A percentile compares a stretch with the other conserved stretches of the same genome.
These are phyloP conservation scores for Salicornia ramosissima DNA, from an alignment of 148 eudicot species.

Conservation along the genomic window DNA sequence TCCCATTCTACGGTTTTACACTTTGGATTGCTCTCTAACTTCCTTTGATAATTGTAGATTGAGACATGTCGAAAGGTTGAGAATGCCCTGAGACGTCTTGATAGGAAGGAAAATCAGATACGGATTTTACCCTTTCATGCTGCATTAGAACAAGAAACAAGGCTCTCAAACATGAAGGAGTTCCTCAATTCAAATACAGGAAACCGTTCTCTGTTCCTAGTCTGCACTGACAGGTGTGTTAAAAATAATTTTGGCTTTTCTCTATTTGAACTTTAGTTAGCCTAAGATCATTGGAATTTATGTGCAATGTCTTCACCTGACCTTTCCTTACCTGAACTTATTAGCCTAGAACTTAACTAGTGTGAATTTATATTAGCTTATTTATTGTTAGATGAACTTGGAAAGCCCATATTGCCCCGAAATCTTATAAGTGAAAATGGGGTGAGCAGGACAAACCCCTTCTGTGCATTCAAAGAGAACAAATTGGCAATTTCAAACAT, in stretches of 20 bases:
- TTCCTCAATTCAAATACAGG: conserved; percentile 41
- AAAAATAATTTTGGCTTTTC: neutral
- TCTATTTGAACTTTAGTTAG: neutral
- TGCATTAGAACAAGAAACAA: conserved; percentile 71
- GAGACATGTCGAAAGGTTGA: conserved; percentile 98
- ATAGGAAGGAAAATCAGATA: conserved; percentile 51
- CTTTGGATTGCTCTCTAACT: conserved; percentile 11
- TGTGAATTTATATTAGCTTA: neutral
- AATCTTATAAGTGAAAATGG: no score
- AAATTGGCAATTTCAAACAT: neutral
- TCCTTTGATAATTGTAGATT: conserved; percentile 44
- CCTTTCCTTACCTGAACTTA: neutral
- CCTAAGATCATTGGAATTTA: neutral
- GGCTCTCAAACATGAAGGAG: conserved; percentile 79
- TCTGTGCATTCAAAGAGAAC: neutral
- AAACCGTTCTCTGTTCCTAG: conserved; percentile 54
- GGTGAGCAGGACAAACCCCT: no score
- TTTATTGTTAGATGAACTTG: neutral
- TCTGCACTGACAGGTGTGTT: conserved; percentile 91
- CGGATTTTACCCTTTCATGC: conserved; percentile 81
- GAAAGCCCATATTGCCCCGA: neutral
- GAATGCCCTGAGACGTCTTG: conserved; percentile 74
- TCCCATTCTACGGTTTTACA: neutral
- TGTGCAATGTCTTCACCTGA: neutral
- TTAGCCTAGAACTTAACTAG: neutral